Evolutionary conservation across 2,329 filamentous ascomycete genomes (phyloP), one percentile per base, ranked within the genome.

Genomic region (Eutypa lata): DNA sequence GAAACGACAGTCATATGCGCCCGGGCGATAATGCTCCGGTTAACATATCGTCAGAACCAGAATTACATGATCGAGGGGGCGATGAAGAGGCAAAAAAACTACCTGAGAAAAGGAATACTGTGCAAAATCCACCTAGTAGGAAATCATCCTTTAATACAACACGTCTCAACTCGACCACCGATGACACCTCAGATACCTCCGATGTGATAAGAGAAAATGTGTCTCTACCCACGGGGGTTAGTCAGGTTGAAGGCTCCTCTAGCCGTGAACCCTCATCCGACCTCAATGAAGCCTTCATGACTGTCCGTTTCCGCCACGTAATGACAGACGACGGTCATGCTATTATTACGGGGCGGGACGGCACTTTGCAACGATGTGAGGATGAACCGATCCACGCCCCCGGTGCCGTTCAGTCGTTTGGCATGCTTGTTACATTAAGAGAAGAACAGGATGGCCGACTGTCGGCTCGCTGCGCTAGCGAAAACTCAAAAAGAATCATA

Each of bases 301-400:
- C 89, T 1, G 78, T 84, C 22, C 86, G 91, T 2, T 96, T 95
- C 71, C 88, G 86, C 60, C 90, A 96, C 65, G 76, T 89, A 3
- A 74, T 87, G 24, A 91, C 89, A 0, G 84, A 89, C 2, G 88
- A 85, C 16, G 91, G 91, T 0, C 90, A 96, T 71, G 84, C 88
- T 24, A 82, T 96, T 28, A 89, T 96, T 50, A 94, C 90, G 1
- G 91, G 91, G 6, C 80, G 88, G 51, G 85, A 90, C 50, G 87
- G 84, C 2, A 82, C 79, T 1, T 73, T 94, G 44, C 89, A 95
- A 65, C 81, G 84, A 49, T 96, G 91, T 65, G 91, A 96, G 68
- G 91, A 96, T 63, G 91, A 96, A 63, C 91, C 91, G 0, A 96
- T 96, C 24, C 90, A 93, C 59, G 87, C 91, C 1, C 91, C 91